These are phyloP conservation scores for Apiotrichum domesticum DNA, from an alignment of 1,284 basidiomycete genomes.

Conservation along the genomic window DNA sequence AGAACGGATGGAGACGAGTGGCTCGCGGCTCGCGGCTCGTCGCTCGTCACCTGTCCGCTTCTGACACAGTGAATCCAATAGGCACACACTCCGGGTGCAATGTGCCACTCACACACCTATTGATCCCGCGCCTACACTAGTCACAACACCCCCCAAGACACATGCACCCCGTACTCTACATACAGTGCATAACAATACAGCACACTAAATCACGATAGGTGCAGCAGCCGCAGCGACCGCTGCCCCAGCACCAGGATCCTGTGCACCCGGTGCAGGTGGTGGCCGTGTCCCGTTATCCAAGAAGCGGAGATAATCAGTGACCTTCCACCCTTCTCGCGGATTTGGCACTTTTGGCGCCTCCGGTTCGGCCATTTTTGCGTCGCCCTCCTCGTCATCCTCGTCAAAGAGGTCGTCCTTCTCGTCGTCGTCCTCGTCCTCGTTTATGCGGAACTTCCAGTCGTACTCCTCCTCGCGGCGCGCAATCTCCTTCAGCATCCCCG, in stretches of 20 bases:
- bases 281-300: slow-evolving; percentile 28
- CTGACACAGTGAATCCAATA: too few relatives aligned
- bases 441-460: slow-evolving; percentile 31
- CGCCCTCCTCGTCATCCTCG: slow-evolving; percentile 20
- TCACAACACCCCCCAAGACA: too few relatives aligned
- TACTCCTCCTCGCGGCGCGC: slow-evolving; percentile 22
- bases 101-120: too few relatives aligned
- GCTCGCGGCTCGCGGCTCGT: too few relatives aligned
- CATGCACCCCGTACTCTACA: too few relatives aligned
- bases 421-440: slow-evolving; percentile 19
- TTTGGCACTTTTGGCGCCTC: slow-evolving; percentile 14
- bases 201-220: not conserved
- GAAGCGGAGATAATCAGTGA: slow-evolving; percentile 31
- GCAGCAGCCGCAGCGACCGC: not conserved
- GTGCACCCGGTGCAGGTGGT: not conserved
- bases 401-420: slow-evolving; percentile 20
- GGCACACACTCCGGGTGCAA: too few relatives aligned
- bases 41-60: too few relatives aligned
- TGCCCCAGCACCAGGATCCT: not conserved
- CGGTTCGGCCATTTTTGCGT: slow-evolving; percentile 14
- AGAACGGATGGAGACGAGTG: too few relatives aligned
- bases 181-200: too few relatives aligned
- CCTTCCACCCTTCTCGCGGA: slow-evolving; percentile 27
- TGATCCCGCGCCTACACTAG: too few relatives aligned
- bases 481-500: slow-evolving; percentile 24